phyloP scores from a whole-genome alignment of 2,329 filamentous ascomycete genomes.

The Epichloe bromicola region DNA sequence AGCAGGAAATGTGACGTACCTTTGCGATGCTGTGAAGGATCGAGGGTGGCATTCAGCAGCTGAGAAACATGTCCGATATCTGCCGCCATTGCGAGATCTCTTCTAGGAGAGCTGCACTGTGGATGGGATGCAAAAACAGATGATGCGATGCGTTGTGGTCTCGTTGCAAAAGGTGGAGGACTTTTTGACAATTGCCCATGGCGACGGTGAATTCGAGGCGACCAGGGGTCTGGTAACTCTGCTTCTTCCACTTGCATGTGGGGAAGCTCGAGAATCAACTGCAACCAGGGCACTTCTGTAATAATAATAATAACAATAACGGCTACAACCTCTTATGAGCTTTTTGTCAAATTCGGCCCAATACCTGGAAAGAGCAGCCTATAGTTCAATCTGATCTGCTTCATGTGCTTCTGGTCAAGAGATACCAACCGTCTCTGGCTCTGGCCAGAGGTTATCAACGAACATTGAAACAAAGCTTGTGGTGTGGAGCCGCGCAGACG shows the following conservation, averaged over 20 bases:
- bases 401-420: not conserved
- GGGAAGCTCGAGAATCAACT: not conserved
- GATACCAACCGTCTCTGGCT: too few species aligned
- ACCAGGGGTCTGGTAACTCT: not conserved
- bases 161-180: slow-evolving; percentile 7
- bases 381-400: not conserved
- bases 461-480: too few species aligned
- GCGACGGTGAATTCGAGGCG: not conserved
- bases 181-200: slow-evolving; percentile 3
- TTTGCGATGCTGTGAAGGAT: slow-evolving; percentile 78
- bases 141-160: slow-evolving; percentile 2
- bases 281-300: not conserved
- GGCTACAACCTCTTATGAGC: too few species aligned
- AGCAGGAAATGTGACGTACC: slow-evolving; percentile 39
- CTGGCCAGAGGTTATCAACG: too few species aligned
- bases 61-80: slow-evolving; percentile 54
- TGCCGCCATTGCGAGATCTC: slow-evolving; percentile 37
- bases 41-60: slow-evolving; percentile 81
- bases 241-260: not conserved
- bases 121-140: slow-evolving; percentile 3
- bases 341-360: too few species aligned
- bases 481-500: too few species aligned
- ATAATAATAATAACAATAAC: too few species aligned
- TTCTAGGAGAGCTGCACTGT: slow-evolving; percentile 9
- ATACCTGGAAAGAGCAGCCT: too few species aligned